Conservation (phyloP, 495 filamentous ascomycete species). For the Ramalina peruviana region DNA sequence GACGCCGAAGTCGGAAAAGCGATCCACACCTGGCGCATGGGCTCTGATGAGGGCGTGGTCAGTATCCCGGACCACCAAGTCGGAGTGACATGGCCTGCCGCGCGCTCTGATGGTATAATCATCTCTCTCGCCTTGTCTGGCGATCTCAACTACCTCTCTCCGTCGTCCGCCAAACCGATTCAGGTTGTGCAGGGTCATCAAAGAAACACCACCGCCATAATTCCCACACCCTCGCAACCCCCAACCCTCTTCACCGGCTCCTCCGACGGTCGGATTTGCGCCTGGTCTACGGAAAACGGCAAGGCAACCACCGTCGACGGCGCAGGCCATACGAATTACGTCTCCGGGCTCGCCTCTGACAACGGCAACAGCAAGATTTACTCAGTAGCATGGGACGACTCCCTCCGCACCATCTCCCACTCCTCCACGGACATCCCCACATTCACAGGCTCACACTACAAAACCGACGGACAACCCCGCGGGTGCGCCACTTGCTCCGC, state of each 20-base stretch:
- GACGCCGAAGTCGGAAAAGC: conserved; percentile 69
- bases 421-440: conserved; percentile 28
- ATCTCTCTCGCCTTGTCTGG: conserved; percentile 80
- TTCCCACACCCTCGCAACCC: conserved; percentile 25
- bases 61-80: conserved; percentile 81
- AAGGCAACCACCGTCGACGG: conserved; percentile 56
- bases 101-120: conserved; percentile 68
- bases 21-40: conserved; percentile 71
- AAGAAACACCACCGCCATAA: conserved; percentile 63
- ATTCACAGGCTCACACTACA: conserved; percentile 39
- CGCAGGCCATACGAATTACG: conserved; percentile 64
- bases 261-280: conserved; percentile 74
- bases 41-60: conserved; percentile 53
- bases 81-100: conserved; percentile 82
- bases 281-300: conserved; percentile 64
- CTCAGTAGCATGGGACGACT: conserved; percentile 93
- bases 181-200: conserved; percentile 82
- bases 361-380: conserved; percentile 36
- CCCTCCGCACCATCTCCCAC: conserved; percentile 61
- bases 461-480: conserved; percentile 48
- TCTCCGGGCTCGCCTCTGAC: conserved; percentile 57
- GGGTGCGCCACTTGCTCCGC: conserved; percentile 34
- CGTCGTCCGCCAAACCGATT: conserved; percentile 51
- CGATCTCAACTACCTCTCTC: conserved; percentile 75
- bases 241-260: conserved; percentile 73